Base-by-base conservation (phyloP, 2,329 filamentous ascomycete species). In the Ascochyta koolunga region DNA sequence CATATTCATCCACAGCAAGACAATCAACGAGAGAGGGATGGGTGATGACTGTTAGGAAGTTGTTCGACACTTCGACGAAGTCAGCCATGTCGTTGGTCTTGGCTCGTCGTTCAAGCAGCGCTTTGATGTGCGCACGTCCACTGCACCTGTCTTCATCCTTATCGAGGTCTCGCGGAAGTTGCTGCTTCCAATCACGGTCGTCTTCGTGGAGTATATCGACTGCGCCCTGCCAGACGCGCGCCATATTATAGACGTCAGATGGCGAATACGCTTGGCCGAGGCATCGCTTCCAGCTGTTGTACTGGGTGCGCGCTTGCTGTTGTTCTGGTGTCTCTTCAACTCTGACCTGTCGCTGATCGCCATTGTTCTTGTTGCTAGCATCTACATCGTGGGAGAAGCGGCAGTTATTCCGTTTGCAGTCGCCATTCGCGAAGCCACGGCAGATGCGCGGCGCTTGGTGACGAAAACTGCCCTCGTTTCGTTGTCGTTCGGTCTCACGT, bases 11-110 rank as follows among this genome's bases (percentile, higher is more conserved):
- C 2, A 75, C 58, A 6, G 72, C 65, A 15, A 76, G 63, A 36
- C 66, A 74, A 33, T 75, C 66, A 7, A 76, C 41, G 10, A 75
- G 40, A n/a, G 67, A 58, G 9, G 55, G 45, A 53, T 77, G 71
- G 0, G 73, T 72, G 4, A 76, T 68, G 4, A 72, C 66, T 11
- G 39, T 39, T 11, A 70, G 61, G 31, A 70, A 69, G 0, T 45
- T 24, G 16, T 27, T 45, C 6, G 38, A 13, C 1, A 50, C 24
- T 19, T 43, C 29, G 19, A 66, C 32, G 31, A 49, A 60, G 13
- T 29, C 37, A 7, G 21, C 42, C 15, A 42, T 22, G 4, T 54
- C 19, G 24, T 18, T 22, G 11, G 29, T 3, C 24, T 19, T 55
- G 1, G 57, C 24, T 27, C 45, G 48, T 46, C 15, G 31, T 2